A percentile compares a stretch with the other conserved stretches of the same genome.
Evolutionary conservation across 345 rosid genomes (phyloP).

Genomic region (sweet orange (Citrus sinensis)): DNA sequence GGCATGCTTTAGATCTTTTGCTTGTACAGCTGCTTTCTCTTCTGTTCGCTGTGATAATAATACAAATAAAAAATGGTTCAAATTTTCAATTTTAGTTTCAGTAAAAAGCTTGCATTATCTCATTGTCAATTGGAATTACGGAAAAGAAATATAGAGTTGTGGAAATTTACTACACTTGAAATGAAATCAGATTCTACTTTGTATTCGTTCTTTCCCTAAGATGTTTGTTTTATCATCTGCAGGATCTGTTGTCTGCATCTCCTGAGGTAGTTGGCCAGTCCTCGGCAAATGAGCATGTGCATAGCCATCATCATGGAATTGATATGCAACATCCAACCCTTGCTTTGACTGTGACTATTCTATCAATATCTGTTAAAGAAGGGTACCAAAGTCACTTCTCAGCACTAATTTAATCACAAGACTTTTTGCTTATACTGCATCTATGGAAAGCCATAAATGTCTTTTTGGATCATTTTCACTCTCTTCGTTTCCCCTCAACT

Average conservation of each 20-base stretch:
- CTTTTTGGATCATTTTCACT: not conserved
- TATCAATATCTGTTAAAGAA: slow-evolving; percentile 83
- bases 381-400: slow-evolving; percentile 43
- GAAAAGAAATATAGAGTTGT: not conserved
- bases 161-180: slow-evolving; percentile 2
- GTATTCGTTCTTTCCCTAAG: slow-evolving; percentile 1
- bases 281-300: slow-evolving; percentile 28
- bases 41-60: not conserved
- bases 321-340: slow-evolving; percentile 78
- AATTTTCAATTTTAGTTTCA: not conserved
- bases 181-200: slow-evolving; percentile 12
- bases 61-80: not conserved
- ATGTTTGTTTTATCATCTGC: slow-evolving; percentile 18
- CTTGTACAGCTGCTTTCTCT: slow-evolving; percentile 36
- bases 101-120: not conserved
- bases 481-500: not conserved
- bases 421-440: slow-evolving; percentile 2
- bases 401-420: not conserved
- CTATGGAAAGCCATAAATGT: not conserved
- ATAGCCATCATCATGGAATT: slow-evolving; percentile 59
- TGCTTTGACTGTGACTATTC: slow-evolving; percentile 70
- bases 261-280: slow-evolving; percentile 46
- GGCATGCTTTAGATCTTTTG: slow-evolving; percentile 78
- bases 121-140: not conserved
- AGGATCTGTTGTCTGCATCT: slow-evolving; percentile 51